Evolutionary conservation across 129 eudicot species (phyloP).

Genomic region (Arctium minus): DNA sequence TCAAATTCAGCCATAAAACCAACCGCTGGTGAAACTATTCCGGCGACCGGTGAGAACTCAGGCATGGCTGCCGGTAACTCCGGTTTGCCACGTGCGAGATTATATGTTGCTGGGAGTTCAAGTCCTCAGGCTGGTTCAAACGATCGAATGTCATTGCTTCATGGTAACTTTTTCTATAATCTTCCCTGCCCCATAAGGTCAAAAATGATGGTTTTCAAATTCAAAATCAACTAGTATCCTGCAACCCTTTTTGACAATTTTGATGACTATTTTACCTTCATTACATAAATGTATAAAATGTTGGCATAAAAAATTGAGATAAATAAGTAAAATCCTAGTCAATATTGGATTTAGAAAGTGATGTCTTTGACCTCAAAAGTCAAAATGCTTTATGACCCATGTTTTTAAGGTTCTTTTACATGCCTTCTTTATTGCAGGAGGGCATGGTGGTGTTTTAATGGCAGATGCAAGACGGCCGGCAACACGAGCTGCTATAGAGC

Average conservation of each 20-base stretch:
- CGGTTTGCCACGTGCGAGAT: constrained; percentile 30
- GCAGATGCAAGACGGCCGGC: constrained; percentile 22
- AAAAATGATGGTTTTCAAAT: not conserved
- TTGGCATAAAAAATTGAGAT: not conserved
- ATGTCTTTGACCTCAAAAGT: not conserved
- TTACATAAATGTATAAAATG: not conserved
- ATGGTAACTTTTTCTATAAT: constrained; percentile 11
- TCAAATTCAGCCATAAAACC: constrained; percentile 39
- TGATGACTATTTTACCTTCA: not conserved
- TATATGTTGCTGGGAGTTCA: constrained; percentile 27
- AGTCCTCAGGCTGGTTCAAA: constrained; percentile 36
- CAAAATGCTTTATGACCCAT: not conserved
- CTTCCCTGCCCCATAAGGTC: not conserved
- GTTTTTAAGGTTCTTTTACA: not conserved
- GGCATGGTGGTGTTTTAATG: constrained; percentile 12
- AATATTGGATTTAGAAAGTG: not conserved
- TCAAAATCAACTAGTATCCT: not conserved
- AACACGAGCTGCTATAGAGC: constrained; percentile 19
- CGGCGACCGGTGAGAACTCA: constrained; percentile 31
- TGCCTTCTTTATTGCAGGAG: constrained; percentile 3
- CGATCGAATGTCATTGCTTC: constrained; percentile 22
- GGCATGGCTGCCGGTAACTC: constrained; percentile 8
- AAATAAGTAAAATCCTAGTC: not conserved
- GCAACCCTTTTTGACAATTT: not conserved
- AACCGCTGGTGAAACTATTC: constrained; percentile 38